A percentile compares a stretch with the other conserved stretches of the same genome.
Conservation (phyloP, 2,329 filamentous ascomycete genomes). For the Fusarium redolens region DNA sequence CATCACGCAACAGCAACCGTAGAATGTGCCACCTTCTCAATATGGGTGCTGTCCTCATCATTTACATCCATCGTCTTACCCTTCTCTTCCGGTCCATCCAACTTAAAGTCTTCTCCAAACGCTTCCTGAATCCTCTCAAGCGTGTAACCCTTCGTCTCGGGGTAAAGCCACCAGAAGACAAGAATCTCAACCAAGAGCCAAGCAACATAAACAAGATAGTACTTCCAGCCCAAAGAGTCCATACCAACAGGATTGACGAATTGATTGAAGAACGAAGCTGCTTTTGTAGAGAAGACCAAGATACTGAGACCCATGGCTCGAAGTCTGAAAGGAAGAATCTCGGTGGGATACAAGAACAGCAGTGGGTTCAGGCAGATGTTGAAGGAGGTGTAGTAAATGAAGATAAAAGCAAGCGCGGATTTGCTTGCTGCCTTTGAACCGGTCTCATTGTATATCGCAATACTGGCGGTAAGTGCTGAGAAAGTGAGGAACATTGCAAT, state of each 20-base stretch:
- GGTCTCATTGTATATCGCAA: conserved; percentile 26
- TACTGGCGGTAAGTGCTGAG: conserved; percentile 21
- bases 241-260: conserved; percentile 44
- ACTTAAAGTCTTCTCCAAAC: conserved; percentile 17
- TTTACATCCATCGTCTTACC: neutral
- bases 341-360: conserved; percentile 17
- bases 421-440: conserved; percentile 24
- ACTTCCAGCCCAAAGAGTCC: conserved; percentile 33
- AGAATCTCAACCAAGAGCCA: conserved; percentile 39
- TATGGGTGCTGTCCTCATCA: neutral
- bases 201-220: conserved; percentile 41
- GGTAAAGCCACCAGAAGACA: conserved; percentile 55
- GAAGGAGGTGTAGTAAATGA: conserved; percentile 30
- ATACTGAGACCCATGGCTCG: conserved; percentile 29
- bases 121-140: conserved; percentile 26
- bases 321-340: conserved; percentile 29
- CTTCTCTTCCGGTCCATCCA: conserved; percentile 12
- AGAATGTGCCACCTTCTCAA: neutral
- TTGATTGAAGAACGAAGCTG: conserved; percentile 30
- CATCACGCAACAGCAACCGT: neutral
- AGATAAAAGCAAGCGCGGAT: conserved; percentile 28
- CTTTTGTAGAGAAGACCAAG: conserved; percentile 24
- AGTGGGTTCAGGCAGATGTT: conserved; percentile 30
- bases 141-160: conserved; percentile 57
- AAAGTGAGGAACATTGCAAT: conserved; percentile 29